Conservation (phyloP, 148 eudicot species). For the Agrostemma githago region DNA sequence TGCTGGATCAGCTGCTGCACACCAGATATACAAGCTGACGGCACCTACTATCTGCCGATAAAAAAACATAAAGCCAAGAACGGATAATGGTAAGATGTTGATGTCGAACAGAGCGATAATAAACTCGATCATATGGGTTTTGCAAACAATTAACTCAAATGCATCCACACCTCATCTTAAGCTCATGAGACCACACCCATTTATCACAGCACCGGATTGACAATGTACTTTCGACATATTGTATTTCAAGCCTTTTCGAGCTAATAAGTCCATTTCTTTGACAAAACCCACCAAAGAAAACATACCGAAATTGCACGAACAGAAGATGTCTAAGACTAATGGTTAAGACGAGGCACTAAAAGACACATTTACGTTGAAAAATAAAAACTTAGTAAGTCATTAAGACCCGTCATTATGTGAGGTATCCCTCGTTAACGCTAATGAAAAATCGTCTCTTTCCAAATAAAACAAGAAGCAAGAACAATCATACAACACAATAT, state of each 20-base stretch:
- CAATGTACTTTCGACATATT: not conserved
- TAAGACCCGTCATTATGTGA: too few species aligned
- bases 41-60: constrained; percentile 55
- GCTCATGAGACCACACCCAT: not conserved
- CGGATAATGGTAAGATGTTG: not conserved
- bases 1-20: constrained; percentile 95
- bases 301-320: not conserved
- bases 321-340: too few species aligned
- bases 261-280: not conserved
- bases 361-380: too few species aligned
- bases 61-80: not conserved
- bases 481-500: not conserved
- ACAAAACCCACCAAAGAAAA: not conserved
- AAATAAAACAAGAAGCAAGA: constrained; percentile 7
- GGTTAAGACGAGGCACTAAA: too few species aligned
- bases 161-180: not conserved
- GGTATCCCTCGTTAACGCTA: not conserved
- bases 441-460: not conserved
- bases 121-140: not conserved
- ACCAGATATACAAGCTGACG: constrained; percentile 88
- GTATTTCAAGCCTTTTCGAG: not conserved
- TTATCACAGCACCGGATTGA: constrained; percentile 3
- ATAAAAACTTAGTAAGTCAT: too few species aligned
- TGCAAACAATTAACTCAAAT: constrained; percentile 5
- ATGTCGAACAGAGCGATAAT: not conserved